phyloP scores from a whole-genome alignment of 306 rosid species.

The Pueraria montana region DNA sequence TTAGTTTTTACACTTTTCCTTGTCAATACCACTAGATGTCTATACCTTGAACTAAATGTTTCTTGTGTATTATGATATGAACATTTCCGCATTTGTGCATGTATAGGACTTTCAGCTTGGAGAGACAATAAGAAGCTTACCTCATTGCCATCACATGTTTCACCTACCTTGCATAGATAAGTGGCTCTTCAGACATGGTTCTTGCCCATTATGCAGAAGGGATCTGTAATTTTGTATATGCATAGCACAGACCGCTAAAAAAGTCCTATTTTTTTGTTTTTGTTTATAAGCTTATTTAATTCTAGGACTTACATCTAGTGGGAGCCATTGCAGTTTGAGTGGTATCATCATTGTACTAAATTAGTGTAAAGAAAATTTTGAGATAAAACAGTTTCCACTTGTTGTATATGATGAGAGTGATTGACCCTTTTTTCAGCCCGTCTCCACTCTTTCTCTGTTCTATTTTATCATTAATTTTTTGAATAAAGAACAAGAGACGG shows the following conservation, averaged over 20 bases:
- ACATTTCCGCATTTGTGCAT: constrained; percentile 44
- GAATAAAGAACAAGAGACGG: constrained; percentile 19
- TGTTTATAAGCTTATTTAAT: constrained; percentile 62
- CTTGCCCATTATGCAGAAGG: constrained; percentile 99
- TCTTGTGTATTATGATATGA: constrained; percentile 27
- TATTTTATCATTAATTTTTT: not conserved
- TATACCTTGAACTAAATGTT: not conserved
- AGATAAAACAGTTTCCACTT: constrained; percentile 38
- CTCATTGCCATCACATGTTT: constrained; percentile 97
- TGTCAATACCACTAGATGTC: not conserved
- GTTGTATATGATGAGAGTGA: constrained; percentile 52
- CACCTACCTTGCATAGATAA: constrained; percentile 98
- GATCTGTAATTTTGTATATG: constrained; percentile 80
- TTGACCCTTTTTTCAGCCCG: constrained; percentile 4
- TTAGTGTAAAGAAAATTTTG: constrained; percentile 69
- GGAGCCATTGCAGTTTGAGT: constrained; percentile 49
- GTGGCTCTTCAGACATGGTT: constrained; percentile 97
- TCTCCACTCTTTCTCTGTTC: not conserved
- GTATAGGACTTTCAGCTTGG: constrained; percentile 93
- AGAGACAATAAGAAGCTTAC: constrained; percentile 94
- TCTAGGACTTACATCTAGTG: constrained; percentile 55
- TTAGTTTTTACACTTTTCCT: constrained; percentile 42
- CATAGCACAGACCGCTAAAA: constrained; percentile 48
- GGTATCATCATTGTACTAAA: constrained; percentile 56
- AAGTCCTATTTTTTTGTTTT: constrained; percentile 40